Conservation (phyloP, 148 eudicot genomes). For the Fagopyrum homotropicum region DNA sequence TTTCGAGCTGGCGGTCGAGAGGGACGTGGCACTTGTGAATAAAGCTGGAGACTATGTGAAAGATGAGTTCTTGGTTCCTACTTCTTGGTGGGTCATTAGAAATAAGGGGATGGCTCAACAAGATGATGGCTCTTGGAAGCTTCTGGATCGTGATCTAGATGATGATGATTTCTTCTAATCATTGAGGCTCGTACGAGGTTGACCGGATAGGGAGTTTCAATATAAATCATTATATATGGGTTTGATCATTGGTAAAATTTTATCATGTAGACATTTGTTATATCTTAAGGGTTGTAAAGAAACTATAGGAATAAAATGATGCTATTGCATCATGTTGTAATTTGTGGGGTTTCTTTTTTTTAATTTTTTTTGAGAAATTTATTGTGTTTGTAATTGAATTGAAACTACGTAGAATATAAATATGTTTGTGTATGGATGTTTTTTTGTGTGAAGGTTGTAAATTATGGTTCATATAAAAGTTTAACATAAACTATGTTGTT, state of each 20-base stretch:
- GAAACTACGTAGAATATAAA: not conserved
- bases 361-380: not conserved
- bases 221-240: not conserved
- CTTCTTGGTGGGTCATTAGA: conserved; percentile 49
- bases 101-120: conserved; percentile 78
- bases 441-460: not conserved
- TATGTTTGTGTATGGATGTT: not conserved
- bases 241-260: not conserved
- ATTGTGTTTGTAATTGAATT: not conserved
- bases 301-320: not conserved
- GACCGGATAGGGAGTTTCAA: no score
- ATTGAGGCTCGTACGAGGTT: not conserved
- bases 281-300: no score
- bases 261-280: not conserved
- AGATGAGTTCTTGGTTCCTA: conserved; percentile 52
- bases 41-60: conserved; percentile 40
- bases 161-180: conserved; percentile 21
- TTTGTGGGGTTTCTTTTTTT: not conserved
- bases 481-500: no score
- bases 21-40: conserved; percentile 57
- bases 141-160: conserved; percentile 48
- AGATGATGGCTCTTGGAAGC: conserved; percentile 54
- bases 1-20: conserved; percentile 46
- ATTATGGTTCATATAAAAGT: not conserved
- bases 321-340: not conserved